phyloP scores from a whole-genome alignment of 495 filamentous ascomycete genomes.

The Aspergillus saccharolyticus region DNA sequence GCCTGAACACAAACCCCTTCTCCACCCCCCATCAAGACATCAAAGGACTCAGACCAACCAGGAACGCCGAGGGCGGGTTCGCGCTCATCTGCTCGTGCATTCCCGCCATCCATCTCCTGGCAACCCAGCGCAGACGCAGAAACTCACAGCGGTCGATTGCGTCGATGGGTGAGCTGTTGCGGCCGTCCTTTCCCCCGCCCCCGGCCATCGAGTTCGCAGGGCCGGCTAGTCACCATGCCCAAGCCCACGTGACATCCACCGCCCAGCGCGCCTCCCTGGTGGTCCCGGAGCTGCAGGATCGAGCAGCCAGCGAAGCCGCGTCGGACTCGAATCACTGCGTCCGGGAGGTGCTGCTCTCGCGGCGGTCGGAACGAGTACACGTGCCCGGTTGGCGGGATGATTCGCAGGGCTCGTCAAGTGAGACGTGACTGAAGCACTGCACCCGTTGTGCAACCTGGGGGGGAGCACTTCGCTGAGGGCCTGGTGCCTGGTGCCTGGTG shows the following conservation, averaged over 20 bases:
- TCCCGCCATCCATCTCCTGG: neutral
- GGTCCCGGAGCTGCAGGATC: neutral
- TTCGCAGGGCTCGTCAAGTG: neutral
- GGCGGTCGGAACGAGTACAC: neutral
- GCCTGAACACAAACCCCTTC: too few species aligned
- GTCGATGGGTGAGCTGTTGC: neutral
- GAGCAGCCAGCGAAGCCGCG: neutral
- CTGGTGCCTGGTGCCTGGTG: too few species aligned
- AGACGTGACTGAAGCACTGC: neutral
- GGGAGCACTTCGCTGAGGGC: too few species aligned
- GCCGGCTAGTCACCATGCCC: too few species aligned
- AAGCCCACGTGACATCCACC: neutral
- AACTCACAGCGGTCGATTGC: neutral
- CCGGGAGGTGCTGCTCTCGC: neutral
- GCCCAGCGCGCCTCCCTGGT: neutral
- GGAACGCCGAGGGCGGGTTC: neutral
- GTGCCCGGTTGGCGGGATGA: neutral
- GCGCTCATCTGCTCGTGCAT: constrained; percentile 3
- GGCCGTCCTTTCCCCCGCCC: neutral
- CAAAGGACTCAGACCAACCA: neutral
- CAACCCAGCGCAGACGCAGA: neutral
- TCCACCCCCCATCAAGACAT: too few species aligned
- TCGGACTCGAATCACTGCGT: neutral
- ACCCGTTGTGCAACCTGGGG: too few species aligned
- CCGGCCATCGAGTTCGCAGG: neutral